Evolutionary conservation across 1,139 yeast genomes (phyloP).

Genomic region (Lodderomyces parapsilosis): DNA sequence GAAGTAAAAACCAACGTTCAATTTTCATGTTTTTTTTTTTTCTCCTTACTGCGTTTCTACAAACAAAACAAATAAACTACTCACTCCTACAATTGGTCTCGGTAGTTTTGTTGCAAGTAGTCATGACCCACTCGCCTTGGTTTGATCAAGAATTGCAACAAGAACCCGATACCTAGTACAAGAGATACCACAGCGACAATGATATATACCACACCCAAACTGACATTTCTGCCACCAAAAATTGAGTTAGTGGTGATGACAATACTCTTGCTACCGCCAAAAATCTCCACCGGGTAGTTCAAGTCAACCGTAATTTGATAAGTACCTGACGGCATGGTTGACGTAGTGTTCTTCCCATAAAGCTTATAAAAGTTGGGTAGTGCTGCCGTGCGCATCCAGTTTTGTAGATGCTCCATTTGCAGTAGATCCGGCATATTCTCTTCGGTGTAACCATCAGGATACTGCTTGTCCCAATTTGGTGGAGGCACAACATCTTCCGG

Average conservation of each 20-base stretch:
- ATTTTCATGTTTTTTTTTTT: slow-evolving; percentile 2
- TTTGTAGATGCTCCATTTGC: slow-evolving; percentile 49
- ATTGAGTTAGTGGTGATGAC: slow-evolving; percentile 66
- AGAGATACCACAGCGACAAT: slow-evolving; percentile 58
- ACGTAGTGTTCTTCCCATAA: slow-evolving; percentile 56
- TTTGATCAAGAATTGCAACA: slow-evolving; percentile 47
- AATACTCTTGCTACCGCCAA: slow-evolving; percentile 69
- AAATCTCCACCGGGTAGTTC: slow-evolving; percentile 68
- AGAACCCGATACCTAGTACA: slow-evolving; percentile 46
- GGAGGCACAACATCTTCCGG: slow-evolving; percentile 85
- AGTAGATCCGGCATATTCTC: slow-evolving; percentile 73
- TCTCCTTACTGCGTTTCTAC: not conserved
- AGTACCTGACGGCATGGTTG: slow-evolving; percentile 52
- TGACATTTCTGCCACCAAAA: slow-evolving; percentile 69
- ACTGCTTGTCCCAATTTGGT: slow-evolving; percentile 84
- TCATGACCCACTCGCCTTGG: slow-evolving; percentile 48
- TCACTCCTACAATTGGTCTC: slow-evolving; percentile 27
- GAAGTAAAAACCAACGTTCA: not conserved
- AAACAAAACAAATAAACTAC: too few relatives aligned
- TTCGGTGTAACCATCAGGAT: slow-evolving; percentile 87
- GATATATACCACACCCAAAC: slow-evolving; percentile 64
- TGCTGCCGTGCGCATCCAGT: slow-evolving; percentile 88
- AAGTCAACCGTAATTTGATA: slow-evolving; percentile 58
- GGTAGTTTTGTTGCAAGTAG: slow-evolving; percentile 31
- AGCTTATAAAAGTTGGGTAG: slow-evolving; percentile 67